A percentile compares a stretch with the other conserved stretches of the same genome.
Conservation (phyloP, 23 red algal species). For the Agarophyton chilense region DNA sequence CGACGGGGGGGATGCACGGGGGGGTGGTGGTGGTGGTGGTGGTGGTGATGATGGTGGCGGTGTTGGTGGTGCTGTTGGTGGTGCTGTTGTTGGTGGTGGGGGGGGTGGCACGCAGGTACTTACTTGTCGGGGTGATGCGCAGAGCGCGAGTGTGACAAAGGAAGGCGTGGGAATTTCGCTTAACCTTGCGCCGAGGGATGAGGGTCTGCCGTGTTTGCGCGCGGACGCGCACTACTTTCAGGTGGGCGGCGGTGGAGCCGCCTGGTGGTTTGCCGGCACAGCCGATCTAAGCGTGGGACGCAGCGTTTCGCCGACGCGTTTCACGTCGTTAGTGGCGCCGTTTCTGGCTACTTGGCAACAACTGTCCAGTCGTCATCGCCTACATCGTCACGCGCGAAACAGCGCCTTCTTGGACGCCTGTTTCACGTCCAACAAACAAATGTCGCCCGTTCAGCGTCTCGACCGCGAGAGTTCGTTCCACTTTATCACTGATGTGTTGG, state of each 20-base stretch:
- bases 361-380: conserved; percentile 16
- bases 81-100: too few species aligned
- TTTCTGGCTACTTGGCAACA: conserved; percentile 48
- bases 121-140: neutral
- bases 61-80: too few species aligned
- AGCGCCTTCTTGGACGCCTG: conserved; percentile 21
- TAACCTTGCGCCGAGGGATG: conserved; percentile 44
- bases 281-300: conserved; percentile 40
- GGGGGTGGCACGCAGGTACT: neutral
- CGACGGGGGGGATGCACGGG: too few species aligned
- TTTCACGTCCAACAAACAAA: neutral
- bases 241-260: conserved; percentile 28
- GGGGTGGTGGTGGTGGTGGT: too few species aligned
- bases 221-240: conserved; percentile 69
- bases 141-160: neutral
- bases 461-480: conserved; percentile 28
- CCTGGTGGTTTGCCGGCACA: conserved; percentile 71
- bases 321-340: neutral
- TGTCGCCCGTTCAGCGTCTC: neutral
- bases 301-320: neutral
- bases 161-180: conserved; percentile 51
- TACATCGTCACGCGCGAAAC: neutral
- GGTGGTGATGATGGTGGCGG: too few species aligned
- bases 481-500: conserved; percentile 56
- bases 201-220: neutral